phyloP scores from a whole-genome alignment of 306 rosid genomes.

The Prunus dulcis region DNA sequence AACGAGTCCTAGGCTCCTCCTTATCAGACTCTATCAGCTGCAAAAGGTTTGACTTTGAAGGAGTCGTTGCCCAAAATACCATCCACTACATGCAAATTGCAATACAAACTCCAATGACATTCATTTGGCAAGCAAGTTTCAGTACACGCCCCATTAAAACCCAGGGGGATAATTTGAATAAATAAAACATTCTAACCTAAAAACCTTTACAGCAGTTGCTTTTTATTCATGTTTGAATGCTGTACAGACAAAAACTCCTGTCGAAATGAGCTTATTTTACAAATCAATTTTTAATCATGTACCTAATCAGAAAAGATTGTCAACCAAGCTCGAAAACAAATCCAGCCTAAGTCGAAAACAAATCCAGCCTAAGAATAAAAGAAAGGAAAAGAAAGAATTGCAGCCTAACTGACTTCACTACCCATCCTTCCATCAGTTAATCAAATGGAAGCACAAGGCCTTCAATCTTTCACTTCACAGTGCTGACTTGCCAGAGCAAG shows the following conservation, averaged over 20 bases:
- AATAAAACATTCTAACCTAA: neutral
- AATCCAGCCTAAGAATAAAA: neutral
- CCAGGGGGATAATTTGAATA: neutral
- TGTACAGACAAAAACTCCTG: neutral
- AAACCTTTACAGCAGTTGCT: neutral
- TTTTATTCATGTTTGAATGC: constrained; percentile 4
- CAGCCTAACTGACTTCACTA: neutral
- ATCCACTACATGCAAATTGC: too few relatives aligned
- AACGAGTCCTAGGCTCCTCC: constrained; percentile 8
- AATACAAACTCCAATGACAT: neutral
- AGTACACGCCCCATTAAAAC: neutral
- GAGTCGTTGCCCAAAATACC: neutral
- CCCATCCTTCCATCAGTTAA: neutral
- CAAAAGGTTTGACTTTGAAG: neutral
- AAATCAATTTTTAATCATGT: neutral
- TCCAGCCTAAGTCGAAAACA: neutral
- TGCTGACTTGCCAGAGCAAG: constrained; percentile 8
- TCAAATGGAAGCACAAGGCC: neutral
- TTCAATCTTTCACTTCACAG: constrained; percentile 10
- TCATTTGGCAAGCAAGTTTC: neutral
- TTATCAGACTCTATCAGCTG: neutral
- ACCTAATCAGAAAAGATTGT: constrained; percentile 1
- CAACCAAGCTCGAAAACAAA: constrained; percentile 1
- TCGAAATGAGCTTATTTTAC: constrained; percentile 14
- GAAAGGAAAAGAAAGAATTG: neutral